These are phyloP conservation scores for Diutina neorugosa DNA, from an alignment of 1,139 yeast genomes.

Conservation along the genomic window DNA sequence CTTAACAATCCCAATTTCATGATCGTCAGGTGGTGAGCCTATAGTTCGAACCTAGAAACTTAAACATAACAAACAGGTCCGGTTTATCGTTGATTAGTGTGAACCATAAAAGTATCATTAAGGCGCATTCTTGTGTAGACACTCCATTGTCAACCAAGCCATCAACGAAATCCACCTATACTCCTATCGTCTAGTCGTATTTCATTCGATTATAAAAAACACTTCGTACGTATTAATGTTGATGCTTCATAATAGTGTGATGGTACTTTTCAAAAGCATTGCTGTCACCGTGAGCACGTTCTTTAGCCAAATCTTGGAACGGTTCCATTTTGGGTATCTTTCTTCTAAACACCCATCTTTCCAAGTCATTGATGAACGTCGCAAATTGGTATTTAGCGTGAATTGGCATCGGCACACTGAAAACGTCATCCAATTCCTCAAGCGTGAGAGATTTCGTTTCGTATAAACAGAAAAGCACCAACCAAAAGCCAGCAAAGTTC, in stretches of 20 bases:
- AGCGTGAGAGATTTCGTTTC: slow-evolving; percentile 60
- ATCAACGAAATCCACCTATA: too few relatives aligned
- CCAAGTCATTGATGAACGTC: slow-evolving; percentile 14
- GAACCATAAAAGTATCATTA: too few relatives aligned
- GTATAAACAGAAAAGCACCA: slow-evolving; percentile 55
- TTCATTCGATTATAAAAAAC: too few relatives aligned
- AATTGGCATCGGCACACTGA: slow-evolving; percentile 39
- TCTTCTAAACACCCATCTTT: slow-evolving; percentile 14
- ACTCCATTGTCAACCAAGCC: too few relatives aligned
- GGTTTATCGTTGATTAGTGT: too few relatives aligned
- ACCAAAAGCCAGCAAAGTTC: slow-evolving; percentile 64
- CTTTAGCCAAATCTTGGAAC: slow-evolving; percentile 12
- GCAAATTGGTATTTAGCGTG: slow-evolving; percentile 47
- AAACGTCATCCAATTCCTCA: slow-evolving; percentile 64
- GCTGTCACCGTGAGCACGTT: neutral
- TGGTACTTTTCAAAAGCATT: neutral
- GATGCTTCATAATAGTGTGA: neutral
- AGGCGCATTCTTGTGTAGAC: too few relatives aligned
- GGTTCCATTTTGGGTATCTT: slow-evolving; percentile 38
- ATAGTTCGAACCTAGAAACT: too few relatives aligned
- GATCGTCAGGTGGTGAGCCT: neutral
- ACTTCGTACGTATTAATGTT: neutral
- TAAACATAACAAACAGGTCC: too few relatives aligned
- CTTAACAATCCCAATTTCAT: neutral
- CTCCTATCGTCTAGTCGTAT: neutral